A percentile compares a stretch with the other conserved stretches of the same genome.
phyloP scores from a whole-genome alignment of 306 rosid species.

The Sphenostylis stenocarpa region DNA sequence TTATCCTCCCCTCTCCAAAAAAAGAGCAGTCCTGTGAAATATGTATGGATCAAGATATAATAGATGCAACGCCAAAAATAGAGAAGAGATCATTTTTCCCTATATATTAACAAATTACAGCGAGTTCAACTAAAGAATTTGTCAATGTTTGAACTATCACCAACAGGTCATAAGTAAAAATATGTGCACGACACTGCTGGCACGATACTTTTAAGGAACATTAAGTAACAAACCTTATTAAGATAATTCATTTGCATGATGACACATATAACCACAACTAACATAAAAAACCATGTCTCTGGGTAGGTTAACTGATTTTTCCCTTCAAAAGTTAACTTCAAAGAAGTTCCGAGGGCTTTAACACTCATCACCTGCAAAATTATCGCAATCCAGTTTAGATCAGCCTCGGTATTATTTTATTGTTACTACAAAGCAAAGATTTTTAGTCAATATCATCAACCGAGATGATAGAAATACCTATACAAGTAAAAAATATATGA shows the following conservation, averaged over 20 bases:
- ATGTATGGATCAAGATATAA: neutral
- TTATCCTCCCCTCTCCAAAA: neutral
- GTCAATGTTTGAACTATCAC: neutral
- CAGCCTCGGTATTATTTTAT: constrained; percentile 2
- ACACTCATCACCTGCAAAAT: constrained; percentile 90
- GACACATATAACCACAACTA: constrained; percentile 69
- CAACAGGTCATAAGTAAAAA: neutral
- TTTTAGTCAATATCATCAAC: constrained; percentile 1
- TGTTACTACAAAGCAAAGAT: constrained; percentile 16
- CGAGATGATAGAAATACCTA: neutral
- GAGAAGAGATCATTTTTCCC: neutral
- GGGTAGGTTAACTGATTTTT: constrained; percentile 72
- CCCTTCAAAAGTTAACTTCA: constrained; percentile 87
- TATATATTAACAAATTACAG: neutral
- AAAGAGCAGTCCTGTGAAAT: neutral
- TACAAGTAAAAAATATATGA: neutral
- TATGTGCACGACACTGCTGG: neutral
- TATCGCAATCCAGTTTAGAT: neutral
- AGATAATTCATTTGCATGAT: constrained; percentile 84
- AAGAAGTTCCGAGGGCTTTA: constrained; percentile 88
- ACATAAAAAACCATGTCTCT: constrained; percentile 82
- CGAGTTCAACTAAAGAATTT: neutral
- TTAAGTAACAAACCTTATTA: constrained; percentile 65
- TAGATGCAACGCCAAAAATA: neutral
- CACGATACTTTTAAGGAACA: constrained; percentile 8